Conservation (phyloP, 73 alveolate species). For the Halteria grandinella region DNA sequence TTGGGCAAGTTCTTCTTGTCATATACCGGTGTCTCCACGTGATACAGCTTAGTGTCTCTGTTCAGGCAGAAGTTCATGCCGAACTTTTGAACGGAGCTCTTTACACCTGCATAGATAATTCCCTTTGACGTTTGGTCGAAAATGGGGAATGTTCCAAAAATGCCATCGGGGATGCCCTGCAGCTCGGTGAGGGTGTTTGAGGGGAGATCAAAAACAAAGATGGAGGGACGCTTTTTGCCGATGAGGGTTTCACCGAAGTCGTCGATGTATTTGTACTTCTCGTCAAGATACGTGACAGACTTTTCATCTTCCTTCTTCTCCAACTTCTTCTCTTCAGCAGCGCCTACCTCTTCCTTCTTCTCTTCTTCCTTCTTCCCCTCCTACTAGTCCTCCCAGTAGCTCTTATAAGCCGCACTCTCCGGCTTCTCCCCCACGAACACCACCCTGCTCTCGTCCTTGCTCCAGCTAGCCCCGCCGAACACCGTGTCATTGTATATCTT, state of each 20-base stretch:
- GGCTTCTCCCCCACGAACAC: slow-evolving; percentile 67
- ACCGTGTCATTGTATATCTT: slow-evolving; percentile 54
- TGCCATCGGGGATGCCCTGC: not conserved
- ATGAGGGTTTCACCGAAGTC: slow-evolving; percentile 63
- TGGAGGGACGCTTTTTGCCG: slow-evolving; percentile 45
- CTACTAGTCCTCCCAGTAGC: slow-evolving; percentile 52
- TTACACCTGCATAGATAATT: slow-evolving; percentile 28
- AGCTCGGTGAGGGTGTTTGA: slow-evolving; percentile 21
- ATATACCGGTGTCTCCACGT: slow-evolving; percentile 30
- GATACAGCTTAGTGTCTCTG: slow-evolving; percentile 46
- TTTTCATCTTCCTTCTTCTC: slow-evolving; percentile 30
- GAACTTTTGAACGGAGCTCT: slow-evolving; percentile 19
- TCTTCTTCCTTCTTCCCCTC: not conserved
- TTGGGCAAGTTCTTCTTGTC: slow-evolving; percentile 9
- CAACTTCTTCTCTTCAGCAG: not conserved
- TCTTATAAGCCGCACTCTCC: slow-evolving; percentile 36
- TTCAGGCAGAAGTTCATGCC: slow-evolving; percentile 63
- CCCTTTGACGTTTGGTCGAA: slow-evolving; percentile 64
- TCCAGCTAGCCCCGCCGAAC: slow-evolving; percentile 72
- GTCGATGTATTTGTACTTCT: slow-evolving; percentile 21
- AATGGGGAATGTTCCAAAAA: slow-evolving; percentile 46
- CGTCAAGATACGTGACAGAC: slow-evolving; percentile 17
- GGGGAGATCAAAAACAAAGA: slow-evolving; percentile 22
- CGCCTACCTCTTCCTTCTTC: not conserved
- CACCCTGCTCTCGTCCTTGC: slow-evolving; percentile 38